These are phyloP conservation scores for Citrullus mucosospermus DNA, from an alignment of 306 rosid species.

Conservation along the genomic window DNA sequence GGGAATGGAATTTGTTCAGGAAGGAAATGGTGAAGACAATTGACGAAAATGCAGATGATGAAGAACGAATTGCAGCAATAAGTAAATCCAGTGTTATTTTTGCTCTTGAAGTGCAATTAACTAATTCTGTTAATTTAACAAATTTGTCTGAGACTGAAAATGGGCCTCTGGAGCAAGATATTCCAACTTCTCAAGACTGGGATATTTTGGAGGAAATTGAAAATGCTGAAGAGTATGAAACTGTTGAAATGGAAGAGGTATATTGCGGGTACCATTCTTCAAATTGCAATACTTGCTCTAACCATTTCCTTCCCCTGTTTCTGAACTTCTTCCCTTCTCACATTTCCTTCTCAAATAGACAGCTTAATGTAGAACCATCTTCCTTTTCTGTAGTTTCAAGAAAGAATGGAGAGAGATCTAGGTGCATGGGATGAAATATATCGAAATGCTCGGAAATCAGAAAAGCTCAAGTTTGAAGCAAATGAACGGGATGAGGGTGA, in stretches of 20 bases:
- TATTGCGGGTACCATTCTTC: conserved; percentile 15
- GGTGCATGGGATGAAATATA: conserved; percentile 82
- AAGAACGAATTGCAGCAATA: conserved; percentile 14
- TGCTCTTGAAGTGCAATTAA: conserved; percentile 55
- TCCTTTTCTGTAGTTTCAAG: conserved; percentile 45
- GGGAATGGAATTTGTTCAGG: conserved; percentile 76
- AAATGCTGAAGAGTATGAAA: conserved; percentile 66
- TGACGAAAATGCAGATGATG: conserved; percentile 15
- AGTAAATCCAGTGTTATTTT: conserved; percentile 33
- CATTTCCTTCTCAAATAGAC: neutral
- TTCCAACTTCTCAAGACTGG: conserved; percentile 62
- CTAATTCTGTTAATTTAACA: conserved; percentile 24
- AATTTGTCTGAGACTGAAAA: conserved; percentile 33
- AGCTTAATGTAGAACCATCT: conserved; percentile 14
- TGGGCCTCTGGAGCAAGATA: conserved; percentile 27
- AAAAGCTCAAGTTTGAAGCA: conserved; percentile 71
- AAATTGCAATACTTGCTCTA: conserved; percentile 4
- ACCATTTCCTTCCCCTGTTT: conserved; percentile 1
- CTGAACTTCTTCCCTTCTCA: conserved; percentile 1
- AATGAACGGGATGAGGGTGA: conserved; percentile 99
- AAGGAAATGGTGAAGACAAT: conserved; percentile 24
- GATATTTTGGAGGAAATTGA: conserved; percentile 55
- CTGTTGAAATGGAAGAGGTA: conserved; percentile 85
- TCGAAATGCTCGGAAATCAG: conserved; percentile 80
- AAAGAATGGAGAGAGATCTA: conserved; percentile 54